A percentile compares a stretch with the other conserved stretches of the same genome.
These are phyloP conservation scores for Rhodocollybia butyracea DNA, from an alignment of 768 basidiomycete species.

Conservation along the genomic window DNA sequence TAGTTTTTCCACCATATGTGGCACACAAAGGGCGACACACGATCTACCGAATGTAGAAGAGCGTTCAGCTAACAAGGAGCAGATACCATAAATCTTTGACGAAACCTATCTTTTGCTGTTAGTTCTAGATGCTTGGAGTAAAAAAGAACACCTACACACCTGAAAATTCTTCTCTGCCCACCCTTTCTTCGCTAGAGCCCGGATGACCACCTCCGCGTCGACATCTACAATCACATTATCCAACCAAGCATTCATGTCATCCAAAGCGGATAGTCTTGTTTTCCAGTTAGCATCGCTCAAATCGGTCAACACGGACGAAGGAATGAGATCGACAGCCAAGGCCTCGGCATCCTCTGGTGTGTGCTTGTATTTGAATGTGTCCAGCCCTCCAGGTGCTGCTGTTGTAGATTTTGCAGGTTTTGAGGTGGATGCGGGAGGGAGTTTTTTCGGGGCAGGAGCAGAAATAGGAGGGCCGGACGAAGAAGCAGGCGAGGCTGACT, in stretches of 20 bases:
- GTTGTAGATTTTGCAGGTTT: constrained; percentile 46
- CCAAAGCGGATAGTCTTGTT: constrained; percentile 78
- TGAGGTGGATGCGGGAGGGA: constrained; percentile 32
- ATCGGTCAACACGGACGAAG: constrained; percentile 63
- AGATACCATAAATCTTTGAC: constrained; percentile 79
- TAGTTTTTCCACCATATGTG: constrained; percentile 88
- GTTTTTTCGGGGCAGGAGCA: constrained; percentile 41
- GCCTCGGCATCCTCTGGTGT: constrained; percentile 90
- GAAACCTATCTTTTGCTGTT: constrained; percentile 60
- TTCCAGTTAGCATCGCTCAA: constrained; percentile 95
- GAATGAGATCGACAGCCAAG: constrained; percentile 70
- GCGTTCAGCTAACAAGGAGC: constrained; percentile 67
- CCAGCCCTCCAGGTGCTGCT: constrained; percentile 53
- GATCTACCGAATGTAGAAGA: constrained; percentile 85
- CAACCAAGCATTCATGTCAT: constrained; percentile 83
- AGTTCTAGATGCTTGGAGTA: not conserved
- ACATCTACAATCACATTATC: constrained; percentile 60
- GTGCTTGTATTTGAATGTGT: constrained; percentile 89
- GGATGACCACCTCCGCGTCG: constrained; percentile 86
- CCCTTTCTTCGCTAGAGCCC: constrained; percentile 87
- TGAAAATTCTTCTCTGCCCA: constrained; percentile 99
- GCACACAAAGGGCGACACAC: constrained; percentile 76
- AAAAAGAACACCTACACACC: constrained; percentile 36
- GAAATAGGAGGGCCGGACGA: constrained; percentile 29
- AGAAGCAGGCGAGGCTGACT: no score